A percentile compares a stretch with the other conserved stretches of the same genome.
Conservation (phyloP, 495 filamentous ascomycete species). For the Penicillium subrubescens region DNA sequence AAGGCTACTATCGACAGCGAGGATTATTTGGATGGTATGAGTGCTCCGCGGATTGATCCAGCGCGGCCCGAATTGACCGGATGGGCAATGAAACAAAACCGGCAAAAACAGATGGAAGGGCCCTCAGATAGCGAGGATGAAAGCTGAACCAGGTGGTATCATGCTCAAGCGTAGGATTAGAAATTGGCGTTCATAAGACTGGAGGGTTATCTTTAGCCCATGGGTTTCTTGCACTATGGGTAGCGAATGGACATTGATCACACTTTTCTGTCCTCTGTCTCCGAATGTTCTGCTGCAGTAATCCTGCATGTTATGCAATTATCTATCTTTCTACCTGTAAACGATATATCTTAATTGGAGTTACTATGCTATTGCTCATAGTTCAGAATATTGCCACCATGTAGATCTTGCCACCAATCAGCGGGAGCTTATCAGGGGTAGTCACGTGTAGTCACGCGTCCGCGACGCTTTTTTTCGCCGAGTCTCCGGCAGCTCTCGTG, state of each 20-base stretch:
- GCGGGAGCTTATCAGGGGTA: not conserved
- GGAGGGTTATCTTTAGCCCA: not conserved
- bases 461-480: slow-evolving; percentile 30
- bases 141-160: slow-evolving; percentile 9
- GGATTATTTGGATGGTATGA: slow-evolving; percentile 66
- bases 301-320: not conserved
- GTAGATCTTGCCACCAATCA: slow-evolving; percentile 24
- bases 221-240: not conserved
- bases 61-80: slow-evolving; percentile 50
- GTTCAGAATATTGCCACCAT: slow-evolving; percentile 7
- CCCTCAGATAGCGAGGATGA: slow-evolving; percentile 28
- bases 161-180: not conserved
- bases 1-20: slow-evolving; percentile 55
- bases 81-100: slow-evolving; percentile 54
- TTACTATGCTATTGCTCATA: not conserved
- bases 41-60: slow-evolving; percentile 61
- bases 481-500: slow-evolving; percentile 19
- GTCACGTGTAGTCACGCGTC: slow-evolving; percentile 31
- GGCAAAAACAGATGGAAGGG: slow-evolving; percentile 36
- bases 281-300: not conserved
- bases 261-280: not conserved
- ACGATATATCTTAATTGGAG: not conserved
- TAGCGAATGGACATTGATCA: not conserved
- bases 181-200: not conserved
- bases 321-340: not conserved